Conservation (phyloP, 441 rosid genomes). For the Adansonia gregorii region DNA sequence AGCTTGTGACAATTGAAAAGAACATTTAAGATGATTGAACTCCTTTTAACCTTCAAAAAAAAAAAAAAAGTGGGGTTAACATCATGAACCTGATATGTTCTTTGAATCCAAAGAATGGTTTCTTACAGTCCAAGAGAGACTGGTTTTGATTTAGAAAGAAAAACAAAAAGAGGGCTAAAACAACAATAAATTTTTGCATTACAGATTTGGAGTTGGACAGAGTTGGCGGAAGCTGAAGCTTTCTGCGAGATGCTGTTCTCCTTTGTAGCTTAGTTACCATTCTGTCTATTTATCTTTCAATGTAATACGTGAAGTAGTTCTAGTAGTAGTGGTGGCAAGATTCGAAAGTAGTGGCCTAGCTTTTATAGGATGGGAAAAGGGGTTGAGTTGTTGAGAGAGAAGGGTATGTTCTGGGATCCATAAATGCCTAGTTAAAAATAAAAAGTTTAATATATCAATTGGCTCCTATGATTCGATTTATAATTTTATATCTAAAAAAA, state of each 20-base stretch:
- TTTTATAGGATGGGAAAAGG: constrained; percentile 38
- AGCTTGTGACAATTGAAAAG: constrained; percentile 54
- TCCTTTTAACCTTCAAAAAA: constrained; percentile 46
- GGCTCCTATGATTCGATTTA: too few species aligned
- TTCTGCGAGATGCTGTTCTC: constrained; percentile 47
- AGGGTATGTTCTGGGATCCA: constrained; percentile 39
- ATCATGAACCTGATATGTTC: background rate
- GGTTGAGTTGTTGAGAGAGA: constrained; percentile 5
- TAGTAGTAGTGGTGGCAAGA: constrained; percentile 6
- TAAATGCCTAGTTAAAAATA: constrained; percentile 28
- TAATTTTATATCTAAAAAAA: too few species aligned
- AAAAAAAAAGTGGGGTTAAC: background rate
- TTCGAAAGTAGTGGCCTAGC: constrained; percentile 19
- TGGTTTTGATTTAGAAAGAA: background rate
- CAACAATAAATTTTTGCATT: constrained; percentile 20
- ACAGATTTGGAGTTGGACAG: constrained; percentile 56
- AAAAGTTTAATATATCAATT: background rate
- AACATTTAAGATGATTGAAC: constrained; percentile 42
- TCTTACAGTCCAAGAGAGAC: background rate
- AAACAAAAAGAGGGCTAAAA: background rate
- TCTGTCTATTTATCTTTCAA: constrained; percentile 29
- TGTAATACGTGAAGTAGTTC: constrained; percentile 20
- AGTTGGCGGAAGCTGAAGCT: constrained; percentile 51
- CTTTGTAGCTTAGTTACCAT: constrained; percentile 55
- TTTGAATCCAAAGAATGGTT: background rate